Base-by-base conservation (phyloP, 2,329 filamentous ascomycete species). In the Colletotrichum sp. region DNA sequence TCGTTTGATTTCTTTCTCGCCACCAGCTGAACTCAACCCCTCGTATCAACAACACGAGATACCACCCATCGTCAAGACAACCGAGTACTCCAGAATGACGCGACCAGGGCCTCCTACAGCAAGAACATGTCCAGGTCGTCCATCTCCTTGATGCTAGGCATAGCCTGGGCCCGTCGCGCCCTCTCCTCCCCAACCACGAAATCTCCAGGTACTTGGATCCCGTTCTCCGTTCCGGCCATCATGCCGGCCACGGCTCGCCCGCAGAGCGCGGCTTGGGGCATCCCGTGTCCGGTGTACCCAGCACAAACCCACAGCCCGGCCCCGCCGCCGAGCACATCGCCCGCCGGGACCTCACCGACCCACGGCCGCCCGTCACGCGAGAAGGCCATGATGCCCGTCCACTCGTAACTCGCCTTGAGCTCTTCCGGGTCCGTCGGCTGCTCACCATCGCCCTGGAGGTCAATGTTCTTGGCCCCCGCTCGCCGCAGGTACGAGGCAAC, bases 311-410 rank as follows among this genome's bases (percentile, higher is more conserved):
- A 95, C 69, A 95, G 78, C 0, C 92, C 92, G 4, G 87, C 81
- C 21, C 83, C 86, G n/a, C 88, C 91, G 7, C 89, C 84, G 28
- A 89, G 78, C 32, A 30, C 69, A 28, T 16, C 18, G 7, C 81
- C 79, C 43, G 83, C 84, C 1, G 92, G 92, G n/a, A 96, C 90
- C 12, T 85, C 83, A 0, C 94, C 94, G 3, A 96, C 92, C 92
- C 92, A 96, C 0, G 94, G 94, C 66, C 89, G 83, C 0, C 89
- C 86, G 81, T 96, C 94, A 8, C 91, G 86, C 34, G 90, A 92
- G 82, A 92, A 96, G 0, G 93, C 94, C 94, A 96, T 96, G 78
- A 96, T 94, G 0, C 94, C 94, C 3, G 93, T 94, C 94, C 94
- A 96, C 81, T 94, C 91, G 81, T 89, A 91, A 34, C 89, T 84